phyloP scores from a whole-genome alignment of 2,329 filamentous ascomycete species.

The Talaromyces funiculosus region DNA sequence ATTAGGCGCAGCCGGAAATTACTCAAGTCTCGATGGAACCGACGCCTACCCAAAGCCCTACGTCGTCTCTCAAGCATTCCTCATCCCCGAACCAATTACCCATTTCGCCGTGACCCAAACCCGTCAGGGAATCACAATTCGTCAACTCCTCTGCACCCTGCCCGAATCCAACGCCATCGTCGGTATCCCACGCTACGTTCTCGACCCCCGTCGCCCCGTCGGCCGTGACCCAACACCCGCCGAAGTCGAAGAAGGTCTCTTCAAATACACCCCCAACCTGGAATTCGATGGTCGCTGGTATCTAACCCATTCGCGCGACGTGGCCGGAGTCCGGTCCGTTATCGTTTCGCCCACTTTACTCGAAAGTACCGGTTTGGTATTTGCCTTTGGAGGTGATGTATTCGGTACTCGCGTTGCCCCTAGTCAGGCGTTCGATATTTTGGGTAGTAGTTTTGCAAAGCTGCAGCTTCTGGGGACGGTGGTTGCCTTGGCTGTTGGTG shows the following conservation, averaged over 20 bases:
- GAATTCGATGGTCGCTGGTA: conserved; percentile 78
- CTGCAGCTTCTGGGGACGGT: conserved; percentile 78
- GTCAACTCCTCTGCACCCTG: conserved; percentile 74
- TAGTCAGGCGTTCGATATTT: conserved; percentile 82
- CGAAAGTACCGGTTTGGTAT: conserved; percentile 86
- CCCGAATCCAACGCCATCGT: conserved; percentile 68
- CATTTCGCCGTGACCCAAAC: conserved; percentile 82
- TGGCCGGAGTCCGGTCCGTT: conserved; percentile 68
- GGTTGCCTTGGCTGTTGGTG: conserved; percentile 68
- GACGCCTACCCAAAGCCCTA: conserved; percentile 60
- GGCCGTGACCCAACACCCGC: conserved; percentile 73
- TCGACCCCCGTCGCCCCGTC: conserved; percentile 82
- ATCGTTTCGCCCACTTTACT: conserved; percentile 71
- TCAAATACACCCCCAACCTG: conserved; percentile 67
- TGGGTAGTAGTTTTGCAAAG: conserved; percentile 93
- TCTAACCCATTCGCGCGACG: conserved; percentile 74
- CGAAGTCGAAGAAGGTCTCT: conserved; percentile 78
- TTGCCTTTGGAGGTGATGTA: conserved; percentile 78
- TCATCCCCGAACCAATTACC: conserved; percentile 73
- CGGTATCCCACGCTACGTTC: conserved; percentile 68
- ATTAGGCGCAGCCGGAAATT: conserved; percentile 63
- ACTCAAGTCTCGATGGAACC: conserved; percentile 68
- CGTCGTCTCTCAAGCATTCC: conserved; percentile 71
- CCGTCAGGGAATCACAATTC: conserved; percentile 80
- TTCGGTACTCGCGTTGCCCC: conserved; percentile 85